A percentile compares a stretch with the other conserved stretches of the same genome.
phyloP scores from a whole-genome alignment of 2,329 filamentous ascomycete species.

The Metarhizium album region DNA sequence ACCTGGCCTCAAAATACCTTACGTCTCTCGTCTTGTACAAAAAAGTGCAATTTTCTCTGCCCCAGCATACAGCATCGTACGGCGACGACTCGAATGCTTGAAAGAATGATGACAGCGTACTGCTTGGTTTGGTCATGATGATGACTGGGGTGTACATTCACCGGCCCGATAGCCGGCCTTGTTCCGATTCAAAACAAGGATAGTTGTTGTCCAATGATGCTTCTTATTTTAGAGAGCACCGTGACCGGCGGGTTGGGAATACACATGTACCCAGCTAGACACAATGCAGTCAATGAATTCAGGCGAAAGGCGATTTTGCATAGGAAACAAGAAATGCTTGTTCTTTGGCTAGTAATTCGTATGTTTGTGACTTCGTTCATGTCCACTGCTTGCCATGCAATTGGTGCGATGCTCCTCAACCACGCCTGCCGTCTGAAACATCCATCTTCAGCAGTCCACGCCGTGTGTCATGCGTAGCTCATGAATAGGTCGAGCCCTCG shows the following conservation, averaged over 20 bases:
- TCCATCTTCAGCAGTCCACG: background rate
- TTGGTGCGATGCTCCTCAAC: background rate
- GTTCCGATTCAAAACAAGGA: no score
- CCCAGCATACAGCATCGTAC: background rate
- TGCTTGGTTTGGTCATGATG: background rate
- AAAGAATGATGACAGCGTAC: background rate
- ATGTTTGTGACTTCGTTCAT: background rate
- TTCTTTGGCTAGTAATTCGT: background rate
- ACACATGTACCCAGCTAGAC: background rate
- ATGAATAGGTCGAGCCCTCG: constrained; percentile 56
- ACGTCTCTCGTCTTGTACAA: background rate
- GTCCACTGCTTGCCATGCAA: background rate
- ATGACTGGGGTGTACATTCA: background rate
- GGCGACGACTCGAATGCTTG: background rate
- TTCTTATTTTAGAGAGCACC: no score
- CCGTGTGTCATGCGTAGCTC: constrained; percentile 3
- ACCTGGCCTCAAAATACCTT: background rate
- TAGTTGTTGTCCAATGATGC: no score
- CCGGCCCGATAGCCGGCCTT: background rate
- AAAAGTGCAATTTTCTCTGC: background rate
- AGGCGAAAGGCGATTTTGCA: background rate
- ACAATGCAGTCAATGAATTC: background rate
- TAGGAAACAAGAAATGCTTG: background rate
- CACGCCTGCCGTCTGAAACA: background rate
- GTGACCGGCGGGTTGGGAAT: no score